Base-by-base conservation (phyloP, 805 yeast genomes). In the Cyberlindnera nakhonratchasimensis region DNA sequence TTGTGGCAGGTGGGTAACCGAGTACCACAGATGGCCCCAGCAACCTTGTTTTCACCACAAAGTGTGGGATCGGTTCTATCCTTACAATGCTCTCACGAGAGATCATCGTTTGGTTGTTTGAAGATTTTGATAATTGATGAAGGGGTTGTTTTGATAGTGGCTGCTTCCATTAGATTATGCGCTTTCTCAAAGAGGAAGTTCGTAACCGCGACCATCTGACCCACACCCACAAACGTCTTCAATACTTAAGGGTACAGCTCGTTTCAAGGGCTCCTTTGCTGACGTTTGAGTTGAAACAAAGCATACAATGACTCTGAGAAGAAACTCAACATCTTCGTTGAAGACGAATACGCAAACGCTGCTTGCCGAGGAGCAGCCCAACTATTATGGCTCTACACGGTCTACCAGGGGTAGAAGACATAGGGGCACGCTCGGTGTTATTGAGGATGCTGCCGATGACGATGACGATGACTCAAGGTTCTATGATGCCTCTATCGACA, bases 1-100 rank as follows among this genome's bases (percentile, higher is more conserved):
- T 90, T 2, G 80, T 71, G 1, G 71, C 74, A 58, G 47, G 48
- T 47, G 53, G 55, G 19, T 68, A 62, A 66, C 64, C 18, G 9
- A 48, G 48, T 18, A 41, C 42, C 4, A 23, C 13, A 1, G 53
- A 40, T 2, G 49, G 45, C 37, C 17, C 30, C 12, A 20, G 34
- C 2, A 82, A 63, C 42, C 70, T 65, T 0, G 90, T 73, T 59
- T 87, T 87, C 28, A 86, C 71, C 18, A 85, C 96, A 62, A 85
- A 86, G 5, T 79, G 83, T 0, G 93, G 82, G 14, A 57, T 64
- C 0, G 96, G 95, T 9, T 63, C 51, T 5, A 71, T 53, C 22
- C 43, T 42, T 1, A 66, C 47, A 9, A 62, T 57, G 12, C 50
- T 53, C 9, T 34, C 37, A n/a, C n/a, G n/a, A 4, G 43, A 21